These are phyloP conservation scores for Ceratocystis cacaofunesta DNA, from an alignment of 2,329 filamentous ascomycete genomes.

Conservation along the genomic window DNA sequence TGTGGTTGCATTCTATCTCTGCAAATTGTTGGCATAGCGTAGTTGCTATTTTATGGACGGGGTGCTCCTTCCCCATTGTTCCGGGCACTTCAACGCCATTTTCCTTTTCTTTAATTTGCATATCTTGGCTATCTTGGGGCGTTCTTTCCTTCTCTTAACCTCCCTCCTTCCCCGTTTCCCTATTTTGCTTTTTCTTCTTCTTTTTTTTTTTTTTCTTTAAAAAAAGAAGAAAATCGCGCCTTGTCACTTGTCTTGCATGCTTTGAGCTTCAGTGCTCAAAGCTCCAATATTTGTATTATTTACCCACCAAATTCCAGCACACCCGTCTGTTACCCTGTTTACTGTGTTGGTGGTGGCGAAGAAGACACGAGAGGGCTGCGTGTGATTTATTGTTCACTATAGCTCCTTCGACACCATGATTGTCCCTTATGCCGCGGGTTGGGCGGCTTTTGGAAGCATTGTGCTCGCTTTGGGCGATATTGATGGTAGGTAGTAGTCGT, in stretches of 20 bases:
- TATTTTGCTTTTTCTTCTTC: not conserved
- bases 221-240: not conserved
- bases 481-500: not conserved
- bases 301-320: slow-evolving; percentile 8
- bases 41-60: not conserved
- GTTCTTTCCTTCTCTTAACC: not conserved
- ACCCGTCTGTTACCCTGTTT: not conserved
- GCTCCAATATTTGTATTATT: not conserved
- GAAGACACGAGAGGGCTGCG: not conserved
- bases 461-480: not conserved
- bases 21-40: not conserved
- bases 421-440: not conserved
- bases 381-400: not conserved
- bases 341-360: not conserved
- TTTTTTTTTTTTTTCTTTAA: not conserved
- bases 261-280: not conserved
- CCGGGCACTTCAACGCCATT: not conserved
- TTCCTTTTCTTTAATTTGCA: not conserved
- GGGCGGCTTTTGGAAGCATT: not conserved
- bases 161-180: not conserved
- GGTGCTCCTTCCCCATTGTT: not conserved
- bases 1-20: not conserved
- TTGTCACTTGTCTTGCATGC: not conserved
- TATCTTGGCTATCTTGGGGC: not conserved
- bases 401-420: not conserved